These are phyloP conservation scores for Hyaloperonospora arabidopsidis DNA, from an alignment of 352 stramenopile species.

Conservation along the genomic window DNA sequence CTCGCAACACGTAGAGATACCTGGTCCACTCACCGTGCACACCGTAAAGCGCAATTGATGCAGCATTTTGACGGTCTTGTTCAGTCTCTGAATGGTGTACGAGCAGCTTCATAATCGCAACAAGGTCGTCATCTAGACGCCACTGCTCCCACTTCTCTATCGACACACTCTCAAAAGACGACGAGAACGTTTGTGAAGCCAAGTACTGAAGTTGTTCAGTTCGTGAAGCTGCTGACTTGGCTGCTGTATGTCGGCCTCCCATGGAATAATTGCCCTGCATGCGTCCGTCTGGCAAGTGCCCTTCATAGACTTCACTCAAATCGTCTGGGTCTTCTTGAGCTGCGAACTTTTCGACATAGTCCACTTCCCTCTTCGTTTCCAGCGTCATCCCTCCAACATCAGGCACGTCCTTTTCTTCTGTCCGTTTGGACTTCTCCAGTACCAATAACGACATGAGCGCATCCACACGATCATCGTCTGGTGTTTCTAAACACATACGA, in stretches of 20 bases:
- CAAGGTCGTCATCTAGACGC: conserved; percentile 32
- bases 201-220: conserved; percentile 34
- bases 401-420: neutral
- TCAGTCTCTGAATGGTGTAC: neutral
- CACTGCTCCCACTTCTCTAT: conserved; percentile 45
- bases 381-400: neutral
- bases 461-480: conserved; percentile 13
- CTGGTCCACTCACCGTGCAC: conserved; percentile 40
- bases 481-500: conserved; percentile 22
- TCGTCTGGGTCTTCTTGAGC: conserved; percentile 53
- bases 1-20: conserved; percentile 50
- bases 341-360: conserved; percentile 36
- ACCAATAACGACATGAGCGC: conserved; percentile 24
- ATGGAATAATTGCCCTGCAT: neutral
- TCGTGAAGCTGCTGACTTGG: neutral
- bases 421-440: neutral
- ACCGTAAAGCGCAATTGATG: conserved; percentile 20
- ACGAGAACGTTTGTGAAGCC: conserved; percentile 37
- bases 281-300: conserved; percentile 16
- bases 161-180: conserved; percentile 37
- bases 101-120: conserved; percentile 27
- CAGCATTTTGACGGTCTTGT: neutral
- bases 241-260: conserved; percentile 5
- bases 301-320: conserved; percentile 53
- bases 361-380: conserved; percentile 2